These are phyloP conservation scores for Saturnispora sanitii DNA, from an alignment of 805 yeast species.

Conservation along the genomic window DNA sequence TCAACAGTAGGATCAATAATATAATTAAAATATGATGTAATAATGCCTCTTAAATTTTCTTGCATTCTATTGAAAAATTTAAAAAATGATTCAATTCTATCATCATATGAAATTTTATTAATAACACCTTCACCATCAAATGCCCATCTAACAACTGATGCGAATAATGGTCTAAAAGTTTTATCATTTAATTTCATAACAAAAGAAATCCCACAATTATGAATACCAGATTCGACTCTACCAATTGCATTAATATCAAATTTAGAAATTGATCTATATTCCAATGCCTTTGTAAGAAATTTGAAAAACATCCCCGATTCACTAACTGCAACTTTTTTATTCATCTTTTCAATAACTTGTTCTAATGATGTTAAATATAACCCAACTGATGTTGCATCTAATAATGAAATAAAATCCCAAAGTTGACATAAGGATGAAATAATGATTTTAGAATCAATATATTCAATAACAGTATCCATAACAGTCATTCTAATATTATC, in stretches of 20 bases:
- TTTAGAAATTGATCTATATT: slow-evolving; percentile 48
- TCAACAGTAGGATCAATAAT: slow-evolving; percentile 62
- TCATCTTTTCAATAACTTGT: slow-evolving; percentile 51
- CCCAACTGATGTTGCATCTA: slow-evolving; percentile 46
- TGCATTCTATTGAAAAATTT: slow-evolving; percentile 79
- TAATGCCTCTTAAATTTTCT: slow-evolving; percentile 73
- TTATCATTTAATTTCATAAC: slow-evolving; percentile 92
- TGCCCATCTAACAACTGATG: slow-evolving; percentile 84
- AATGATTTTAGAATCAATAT: slow-evolving; percentile 56
- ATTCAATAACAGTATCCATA: slow-evolving; percentile 49
- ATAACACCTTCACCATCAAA: slow-evolving; percentile 66
- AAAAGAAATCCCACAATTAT: slow-evolving; percentile 59
- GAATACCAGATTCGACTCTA: slow-evolving; percentile 70
- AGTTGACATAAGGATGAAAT: slow-evolving; percentile 50
- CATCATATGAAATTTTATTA: slow-evolving; percentile 36
- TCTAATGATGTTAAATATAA: slow-evolving; percentile 62
- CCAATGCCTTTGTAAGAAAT: slow-evolving; percentile 62
- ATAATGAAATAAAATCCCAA: slow-evolving; percentile 41
- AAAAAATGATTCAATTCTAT: slow-evolving; percentile 66
- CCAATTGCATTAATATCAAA: slow-evolving; percentile 67
- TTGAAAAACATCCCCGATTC: slow-evolving; percentile 60
- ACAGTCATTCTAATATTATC: slow-evolving; percentile 52
- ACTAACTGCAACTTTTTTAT: slow-evolving; percentile 65
- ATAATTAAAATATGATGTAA: slow-evolving; percentile 83
- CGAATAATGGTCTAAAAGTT: slow-evolving; percentile 86